Percentiles rank a stretch among this genome's conserved stretches.
Evolutionary conservation across 345 rosid genomes (phyloP).

Genomic region (Euclidium syriacum): DNA sequence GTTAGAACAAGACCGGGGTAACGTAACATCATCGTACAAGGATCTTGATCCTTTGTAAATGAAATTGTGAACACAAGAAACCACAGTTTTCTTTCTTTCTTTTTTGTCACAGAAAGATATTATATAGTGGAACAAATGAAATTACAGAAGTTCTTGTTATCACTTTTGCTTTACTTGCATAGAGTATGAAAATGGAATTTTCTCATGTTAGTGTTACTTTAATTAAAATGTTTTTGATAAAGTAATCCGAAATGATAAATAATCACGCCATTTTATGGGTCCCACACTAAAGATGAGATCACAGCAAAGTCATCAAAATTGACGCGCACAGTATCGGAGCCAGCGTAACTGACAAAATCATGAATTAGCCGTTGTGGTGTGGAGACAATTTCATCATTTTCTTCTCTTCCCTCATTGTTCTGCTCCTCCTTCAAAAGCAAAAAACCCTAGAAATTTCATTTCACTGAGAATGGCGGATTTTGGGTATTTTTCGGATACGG

Average conservation of each 20-base stretch:
- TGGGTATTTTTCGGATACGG: constrained; percentile 62
- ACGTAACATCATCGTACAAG: constrained; percentile 4
- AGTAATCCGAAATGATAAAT: not conserved
- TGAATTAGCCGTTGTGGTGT: constrained; percentile 50
- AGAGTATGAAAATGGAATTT: not conserved
- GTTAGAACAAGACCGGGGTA: constrained; percentile 51
- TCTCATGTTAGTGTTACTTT: not conserved
- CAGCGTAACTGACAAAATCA: constrained; percentile 24
- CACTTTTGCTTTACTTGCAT: too few species aligned
- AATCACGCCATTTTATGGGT: not conserved
- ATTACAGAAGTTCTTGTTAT: not conserved
- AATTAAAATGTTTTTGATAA: not conserved
- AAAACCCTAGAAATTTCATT: not conserved
- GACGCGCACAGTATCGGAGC: constrained; percentile 11
- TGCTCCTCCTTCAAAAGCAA: not conserved
- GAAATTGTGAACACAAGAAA: constrained; percentile 20
- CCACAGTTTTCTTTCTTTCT: not conserved
- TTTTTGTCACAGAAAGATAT: not conserved
- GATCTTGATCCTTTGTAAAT: constrained; percentile 30
- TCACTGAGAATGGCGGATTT: constrained; percentile 51
- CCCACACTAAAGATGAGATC: not conserved
- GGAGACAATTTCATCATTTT: constrained; percentile 6
- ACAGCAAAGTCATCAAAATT: constrained; percentile 6
- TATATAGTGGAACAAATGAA: not conserved
- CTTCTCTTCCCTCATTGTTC: not conserved